Conservation (phyloP, 495 filamentous ascomycete genomes). For the Lepidopterella palustris region DNA sequence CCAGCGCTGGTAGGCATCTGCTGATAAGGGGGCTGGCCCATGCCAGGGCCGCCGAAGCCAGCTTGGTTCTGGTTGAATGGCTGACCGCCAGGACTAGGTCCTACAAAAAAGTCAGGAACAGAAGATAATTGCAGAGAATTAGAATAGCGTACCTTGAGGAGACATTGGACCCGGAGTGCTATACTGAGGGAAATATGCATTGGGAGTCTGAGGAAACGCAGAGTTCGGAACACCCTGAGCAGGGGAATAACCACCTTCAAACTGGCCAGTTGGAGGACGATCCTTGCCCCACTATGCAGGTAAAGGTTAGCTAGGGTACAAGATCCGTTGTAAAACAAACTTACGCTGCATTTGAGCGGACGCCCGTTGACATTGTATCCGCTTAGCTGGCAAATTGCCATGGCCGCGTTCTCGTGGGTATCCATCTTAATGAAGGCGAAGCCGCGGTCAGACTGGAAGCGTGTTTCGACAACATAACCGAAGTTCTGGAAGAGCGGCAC, state of each 20-base stretch:
- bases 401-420: constrained; percentile 93
- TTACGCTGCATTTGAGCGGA: constrained; percentile 95
- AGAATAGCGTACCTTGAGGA: constrained; percentile 50
- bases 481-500: constrained; percentile 98
- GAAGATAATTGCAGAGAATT: constrained; percentile 36
- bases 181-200: constrained; percentile 92
- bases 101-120: constrained; percentile 40
- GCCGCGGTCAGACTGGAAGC: constrained; percentile 95
- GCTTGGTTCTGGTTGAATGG: constrained; percentile 53
- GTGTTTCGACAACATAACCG: constrained; percentile 92
- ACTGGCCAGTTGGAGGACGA: constrained; percentile 80
- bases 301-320: background rate
- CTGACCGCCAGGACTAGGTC: constrained; percentile 56
- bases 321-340: constrained; percentile 36
- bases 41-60: constrained; percentile 51
- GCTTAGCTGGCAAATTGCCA: constrained; percentile 96
- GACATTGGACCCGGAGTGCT: constrained; percentile 62
- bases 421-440: constrained; percentile 99
- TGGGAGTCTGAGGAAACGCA: constrained; percentile 60
- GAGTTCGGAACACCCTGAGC: constrained; percentile 61
- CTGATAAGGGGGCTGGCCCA: constrained; percentile 49
- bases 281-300: constrained; percentile 89
- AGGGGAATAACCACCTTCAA: constrained; percentile 71
- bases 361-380: constrained; percentile 97
- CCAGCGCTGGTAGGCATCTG: constrained; percentile 44